Conservation (phyloP, 495 filamentous ascomycete genomes). For the Oleoguttula mirabilis region DNA sequence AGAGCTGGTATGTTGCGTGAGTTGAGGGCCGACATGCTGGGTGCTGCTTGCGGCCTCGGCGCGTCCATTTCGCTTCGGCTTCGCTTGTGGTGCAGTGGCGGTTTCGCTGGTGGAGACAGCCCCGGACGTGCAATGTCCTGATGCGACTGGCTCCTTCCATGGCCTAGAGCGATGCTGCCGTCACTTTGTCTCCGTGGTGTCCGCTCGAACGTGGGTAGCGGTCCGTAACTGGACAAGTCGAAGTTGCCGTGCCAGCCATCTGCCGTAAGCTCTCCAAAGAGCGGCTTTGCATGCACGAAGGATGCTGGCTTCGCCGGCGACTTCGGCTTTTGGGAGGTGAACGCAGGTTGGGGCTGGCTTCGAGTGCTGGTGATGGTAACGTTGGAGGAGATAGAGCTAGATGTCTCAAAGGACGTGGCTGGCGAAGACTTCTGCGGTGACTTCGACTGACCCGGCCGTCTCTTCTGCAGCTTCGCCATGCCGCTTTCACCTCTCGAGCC, state of each 20-base stretch:
- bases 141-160: constrained; percentile 21
- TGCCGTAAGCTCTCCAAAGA: constrained; percentile 42
- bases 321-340: constrained; percentile 2
- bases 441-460: constrained; percentile 6
- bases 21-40: constrained; percentile 16
- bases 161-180: constrained; percentile 15
- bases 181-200: constrained; percentile 14
- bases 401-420: constrained; percentile 16
- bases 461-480: constrained; percentile 18
- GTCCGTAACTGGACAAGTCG: constrained; percentile 10
- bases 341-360: constrained; percentile 9
- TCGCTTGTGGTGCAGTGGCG: constrained; percentile 17
- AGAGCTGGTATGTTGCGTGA: constrained; percentile 1
- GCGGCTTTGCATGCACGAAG: constrained; percentile 27
- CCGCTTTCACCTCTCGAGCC: constrained; percentile 1
- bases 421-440: constrained; percentile 15
- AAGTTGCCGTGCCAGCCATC: constrained; percentile 30
- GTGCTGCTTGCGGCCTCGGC: background rate
- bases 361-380: constrained; percentile 12
- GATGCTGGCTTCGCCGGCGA: background rate
- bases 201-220: background rate
- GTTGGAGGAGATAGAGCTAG: constrained; percentile 13
- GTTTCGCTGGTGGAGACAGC: constrained; percentile 7
- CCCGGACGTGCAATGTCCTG: constrained; percentile 13
- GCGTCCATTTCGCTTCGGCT: constrained; percentile 21